Conservation (phyloP, 1,139 yeast species). For the Protomyces gravidus region DNA sequence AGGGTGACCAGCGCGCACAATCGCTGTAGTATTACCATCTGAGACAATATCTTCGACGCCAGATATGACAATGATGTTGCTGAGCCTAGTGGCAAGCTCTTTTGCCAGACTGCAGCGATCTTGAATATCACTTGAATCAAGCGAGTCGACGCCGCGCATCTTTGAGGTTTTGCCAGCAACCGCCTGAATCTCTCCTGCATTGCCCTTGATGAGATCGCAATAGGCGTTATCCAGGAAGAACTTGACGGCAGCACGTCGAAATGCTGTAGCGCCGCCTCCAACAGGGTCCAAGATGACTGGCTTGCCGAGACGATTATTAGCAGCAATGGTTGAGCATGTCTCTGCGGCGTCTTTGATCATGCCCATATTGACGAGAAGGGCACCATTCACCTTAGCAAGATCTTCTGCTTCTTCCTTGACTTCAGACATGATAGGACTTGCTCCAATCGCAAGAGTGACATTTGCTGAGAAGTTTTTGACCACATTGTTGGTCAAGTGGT, state of each 20-base stretch:
- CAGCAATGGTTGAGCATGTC: conserved; percentile 46
- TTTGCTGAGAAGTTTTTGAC: conserved; percentile 87
- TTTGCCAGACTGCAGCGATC: conserved; percentile 33
- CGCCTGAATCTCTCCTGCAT: conserved; percentile 70
- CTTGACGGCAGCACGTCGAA: conserved; percentile 52
- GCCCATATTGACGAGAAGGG: conserved; percentile 71
- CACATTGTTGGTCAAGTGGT: conserved; percentile 86
- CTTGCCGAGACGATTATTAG: conserved; percentile 55
- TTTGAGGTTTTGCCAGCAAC: conserved; percentile 44
- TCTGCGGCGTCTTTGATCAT: conserved; percentile 48
- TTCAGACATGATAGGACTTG: conserved; percentile 91
- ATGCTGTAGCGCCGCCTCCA: conserved; percentile 76
- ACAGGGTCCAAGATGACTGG: conserved; percentile 86
- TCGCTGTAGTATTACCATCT: conserved; percentile 38
- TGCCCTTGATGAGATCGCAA: conserved; percentile 75
- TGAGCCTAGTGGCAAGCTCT: conserved; percentile 52
- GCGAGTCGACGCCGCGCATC: conserved; percentile 78
- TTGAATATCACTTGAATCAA: conserved; percentile 42
- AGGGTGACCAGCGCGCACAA: conserved; percentile 57
- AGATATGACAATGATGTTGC: conserved; percentile 62
- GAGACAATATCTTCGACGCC: conserved; percentile 49
- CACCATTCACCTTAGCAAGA: conserved; percentile 52
- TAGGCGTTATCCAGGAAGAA: conserved; percentile 55
- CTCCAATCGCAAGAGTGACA: conserved; percentile 79
- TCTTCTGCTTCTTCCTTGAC: conserved; percentile 63